These are phyloP conservation scores for Neurospora sp. DNA, from an alignment of 495 filamentous ascomycete species.

Conservation along the genomic window DNA sequence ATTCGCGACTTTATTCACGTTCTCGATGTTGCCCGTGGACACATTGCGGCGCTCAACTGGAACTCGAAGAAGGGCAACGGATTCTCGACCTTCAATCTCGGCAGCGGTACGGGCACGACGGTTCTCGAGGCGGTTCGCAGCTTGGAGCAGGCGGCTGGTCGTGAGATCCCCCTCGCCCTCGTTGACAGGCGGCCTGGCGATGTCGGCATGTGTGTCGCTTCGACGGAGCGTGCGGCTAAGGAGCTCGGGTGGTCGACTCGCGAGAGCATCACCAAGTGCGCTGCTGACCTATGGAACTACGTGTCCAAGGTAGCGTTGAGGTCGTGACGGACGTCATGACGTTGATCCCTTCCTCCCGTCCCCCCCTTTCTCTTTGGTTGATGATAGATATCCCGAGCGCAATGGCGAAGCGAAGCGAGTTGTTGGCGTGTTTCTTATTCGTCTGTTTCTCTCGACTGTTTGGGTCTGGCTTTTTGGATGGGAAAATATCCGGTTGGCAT, in stretches of 20 bases:
- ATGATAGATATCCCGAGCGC: background rate
- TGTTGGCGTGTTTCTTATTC: background rate
- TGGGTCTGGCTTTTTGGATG: background rate
- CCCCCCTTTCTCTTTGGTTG: background rate
- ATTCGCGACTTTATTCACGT: slow-evolving; percentile 62
- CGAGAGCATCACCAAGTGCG: slow-evolving; percentile 15
- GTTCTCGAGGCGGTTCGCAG: slow-evolving; percentile 42
- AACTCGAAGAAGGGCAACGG: slow-evolving; percentile 19
- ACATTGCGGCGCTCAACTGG: slow-evolving; percentile 45
- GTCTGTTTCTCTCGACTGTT: background rate
- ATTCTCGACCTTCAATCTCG: slow-evolving; percentile 45
- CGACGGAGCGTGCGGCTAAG: slow-evolving; percentile 12
- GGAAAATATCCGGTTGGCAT: background rate
- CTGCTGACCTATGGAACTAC: slow-evolving; percentile 20
- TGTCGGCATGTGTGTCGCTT: slow-evolving; percentile 20
- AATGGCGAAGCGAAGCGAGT: background rate
- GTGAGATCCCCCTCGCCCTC: slow-evolving; percentile 10
- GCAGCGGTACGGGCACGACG: slow-evolving; percentile 41
- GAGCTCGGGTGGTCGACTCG: slow-evolving; percentile 21
- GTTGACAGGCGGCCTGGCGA: slow-evolving; percentile 16
- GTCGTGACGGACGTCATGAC: background rate
- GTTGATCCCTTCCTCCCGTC: background rate
- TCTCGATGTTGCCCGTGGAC: slow-evolving; percentile 55
- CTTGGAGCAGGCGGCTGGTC: slow-evolving; percentile 13
- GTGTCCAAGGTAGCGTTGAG: slow-evolving; percentile 3